These are phyloP conservation scores for Sutorius australiensis DNA, from an alignment of 768 basidiomycete genomes.

Conservation along the genomic window DNA sequence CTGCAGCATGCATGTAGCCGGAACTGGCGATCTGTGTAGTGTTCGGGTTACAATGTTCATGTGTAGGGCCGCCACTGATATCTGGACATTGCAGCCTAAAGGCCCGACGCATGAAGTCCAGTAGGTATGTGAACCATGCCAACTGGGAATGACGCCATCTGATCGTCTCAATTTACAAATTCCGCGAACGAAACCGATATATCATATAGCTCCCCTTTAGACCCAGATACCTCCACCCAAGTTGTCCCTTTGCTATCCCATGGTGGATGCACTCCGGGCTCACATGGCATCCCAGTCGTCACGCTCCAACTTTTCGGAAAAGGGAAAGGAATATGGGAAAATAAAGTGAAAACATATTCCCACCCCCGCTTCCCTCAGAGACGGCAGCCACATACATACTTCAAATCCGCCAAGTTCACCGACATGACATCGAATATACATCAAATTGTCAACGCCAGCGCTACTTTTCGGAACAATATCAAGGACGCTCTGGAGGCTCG, in stretches of 20 bases:
- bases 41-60: too few relatives aligned
- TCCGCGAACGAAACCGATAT: too few relatives aligned
- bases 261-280: background rate
- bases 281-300: background rate
- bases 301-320: constrained; percentile 12
- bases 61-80: too few relatives aligned
- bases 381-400: background rate
- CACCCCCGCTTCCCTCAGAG: constrained; percentile 2
- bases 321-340: background rate
- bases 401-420: constrained; percentile 4
- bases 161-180: too few relatives aligned
- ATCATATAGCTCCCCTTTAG: too few relatives aligned
- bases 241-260: background rate
- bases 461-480: constrained; percentile 11
- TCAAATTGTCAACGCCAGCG: constrained; percentile 9
- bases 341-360: too few relatives aligned
- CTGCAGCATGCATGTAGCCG: too few relatives aligned
- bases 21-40: too few relatives aligned
- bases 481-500: constrained; percentile 5
- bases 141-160: too few relatives aligned
- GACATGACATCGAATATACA: constrained; percentile 3
- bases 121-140: too few relatives aligned
- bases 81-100: too few relatives aligned
- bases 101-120: too few relatives aligned
- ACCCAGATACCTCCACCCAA: background rate